Conservation (phyloP, 78 protist species). For the Creolimax fragrantissima region DNA sequence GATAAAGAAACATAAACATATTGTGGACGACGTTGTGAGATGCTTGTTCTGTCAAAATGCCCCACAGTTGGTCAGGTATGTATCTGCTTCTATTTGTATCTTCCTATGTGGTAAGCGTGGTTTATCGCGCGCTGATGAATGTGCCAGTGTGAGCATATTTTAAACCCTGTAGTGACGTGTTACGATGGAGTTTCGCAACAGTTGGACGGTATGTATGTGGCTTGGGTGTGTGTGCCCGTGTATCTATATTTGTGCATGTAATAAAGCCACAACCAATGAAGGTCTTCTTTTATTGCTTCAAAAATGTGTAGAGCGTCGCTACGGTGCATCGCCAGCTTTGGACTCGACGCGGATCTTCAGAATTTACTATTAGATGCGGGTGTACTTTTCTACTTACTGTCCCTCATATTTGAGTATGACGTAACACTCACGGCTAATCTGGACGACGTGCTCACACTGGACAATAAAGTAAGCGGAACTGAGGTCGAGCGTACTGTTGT, state of each 20-base stretch:
- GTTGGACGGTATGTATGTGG: no score
- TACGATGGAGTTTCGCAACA: no score
- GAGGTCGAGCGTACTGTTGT: neutral
- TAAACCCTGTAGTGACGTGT: no score
- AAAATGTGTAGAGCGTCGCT: conserved; percentile 14
- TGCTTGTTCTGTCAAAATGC: neutral
- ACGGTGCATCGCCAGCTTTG: neutral
- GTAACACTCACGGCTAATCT: conserved; percentile 40
- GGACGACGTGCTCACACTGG: neutral
- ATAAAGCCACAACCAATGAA: no score
- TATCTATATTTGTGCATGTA: no score
- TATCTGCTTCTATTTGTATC: no score
- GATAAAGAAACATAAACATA: neutral
- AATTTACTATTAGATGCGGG: conserved; percentile 21
- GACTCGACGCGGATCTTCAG: conserved; percentile 9
- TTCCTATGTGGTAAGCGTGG: no score
- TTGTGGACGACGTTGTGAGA: neutral
- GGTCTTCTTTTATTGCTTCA: neutral
- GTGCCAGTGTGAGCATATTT: no score
- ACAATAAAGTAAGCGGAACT: conserved; percentile 38
- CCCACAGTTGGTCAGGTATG: neutral
- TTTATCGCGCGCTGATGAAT: no score
- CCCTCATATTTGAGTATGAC: conserved; percentile 51
- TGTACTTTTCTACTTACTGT: conserved; percentile 47
- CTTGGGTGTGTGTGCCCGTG: no score